Evolutionary conservation across 2,329 filamentous ascomycete genomes (phyloP).

Genomic region (Huntiella abstrusa): DNA sequence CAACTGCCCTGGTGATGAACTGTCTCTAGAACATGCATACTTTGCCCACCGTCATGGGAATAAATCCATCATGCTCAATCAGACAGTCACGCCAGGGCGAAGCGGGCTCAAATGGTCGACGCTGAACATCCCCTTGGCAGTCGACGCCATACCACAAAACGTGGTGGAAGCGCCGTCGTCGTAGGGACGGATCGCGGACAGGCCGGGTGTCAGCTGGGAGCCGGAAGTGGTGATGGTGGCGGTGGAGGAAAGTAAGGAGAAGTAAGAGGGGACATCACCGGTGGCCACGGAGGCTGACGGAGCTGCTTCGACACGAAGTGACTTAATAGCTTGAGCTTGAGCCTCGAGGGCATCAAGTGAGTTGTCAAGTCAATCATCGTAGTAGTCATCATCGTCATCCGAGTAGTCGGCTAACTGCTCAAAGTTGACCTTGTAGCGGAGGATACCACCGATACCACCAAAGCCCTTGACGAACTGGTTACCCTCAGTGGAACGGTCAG

Average conservation of each 20-base stretch:
- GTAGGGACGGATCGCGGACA: constrained; percentile 18
- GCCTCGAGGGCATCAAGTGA: constrained; percentile 79
- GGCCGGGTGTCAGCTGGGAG: constrained; percentile 25
- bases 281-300: constrained; percentile 24
- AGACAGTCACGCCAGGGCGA: constrained; percentile 45
- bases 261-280: constrained; percentile 10
- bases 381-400: constrained; percentile 91
- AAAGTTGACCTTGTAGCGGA: constrained; percentile 99
- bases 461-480: constrained; percentile 99
- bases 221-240: background rate
- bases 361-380: constrained; percentile 80
- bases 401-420: constrained; percentile 87
- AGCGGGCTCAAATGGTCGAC: constrained; percentile 44
- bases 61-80: constrained; percentile 25
- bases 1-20: too few relatives aligned
- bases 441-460: constrained; percentile 89
- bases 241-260: background rate
- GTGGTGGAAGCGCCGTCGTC: constrained; percentile 17
- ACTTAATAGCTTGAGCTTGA: constrained; percentile 43
- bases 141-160: constrained; percentile 24
- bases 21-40: background rate
- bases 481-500: constrained; percentile 89
- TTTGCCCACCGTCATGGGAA: background rate
- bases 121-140: constrained; percentile 25
- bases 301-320: constrained; percentile 18